Percentiles rank a stretch among this genome's conserved stretches.
Evolutionary conservation across 495 filamentous ascomycete genomes (phyloP).

Genomic region (Podospora pseudocomata): DNA sequence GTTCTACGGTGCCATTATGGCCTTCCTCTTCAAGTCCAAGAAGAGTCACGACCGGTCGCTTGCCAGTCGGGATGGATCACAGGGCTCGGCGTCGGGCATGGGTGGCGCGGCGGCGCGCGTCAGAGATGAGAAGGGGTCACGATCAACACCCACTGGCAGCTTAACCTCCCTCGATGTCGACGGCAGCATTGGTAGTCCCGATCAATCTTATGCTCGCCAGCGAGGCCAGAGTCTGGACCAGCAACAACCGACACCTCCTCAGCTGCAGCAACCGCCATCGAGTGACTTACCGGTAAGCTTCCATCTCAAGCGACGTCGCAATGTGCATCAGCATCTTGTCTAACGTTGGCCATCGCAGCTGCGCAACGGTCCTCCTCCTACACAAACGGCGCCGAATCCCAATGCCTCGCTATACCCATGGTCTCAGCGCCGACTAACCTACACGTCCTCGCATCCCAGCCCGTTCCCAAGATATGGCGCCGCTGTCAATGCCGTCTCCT

Average conservation of each 20-base stretch:
- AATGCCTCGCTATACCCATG: conserved; percentile 82
- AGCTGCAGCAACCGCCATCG: conserved; percentile 25
- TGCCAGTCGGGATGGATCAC: conserved; percentile 44
- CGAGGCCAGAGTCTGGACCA: conserved; percentile 38
- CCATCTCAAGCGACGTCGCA: neutral
- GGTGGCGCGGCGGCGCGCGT: conserved; percentile 41
- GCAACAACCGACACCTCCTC: conserved; percentile 21
- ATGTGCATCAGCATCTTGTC: neutral
- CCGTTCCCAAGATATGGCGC: conserved; percentile 97
- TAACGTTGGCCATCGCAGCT: conserved; percentile 33
- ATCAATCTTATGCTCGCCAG: conserved; percentile 40
- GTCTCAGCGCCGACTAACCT: conserved; percentile 85
- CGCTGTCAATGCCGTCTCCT: conserved; percentile 85
- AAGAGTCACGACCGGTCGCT: conserved; percentile 55
- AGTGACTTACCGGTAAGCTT: conserved; percentile 49
- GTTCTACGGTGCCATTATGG: conserved; percentile 47
- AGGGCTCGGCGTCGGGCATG: conserved; percentile 32
- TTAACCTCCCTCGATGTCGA: conserved; percentile 51
- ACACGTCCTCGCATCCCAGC: conserved; percentile 74
- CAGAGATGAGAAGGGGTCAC: conserved; percentile 46
- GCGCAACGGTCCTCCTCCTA: conserved; percentile 39
- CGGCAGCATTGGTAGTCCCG: conserved; percentile 48
- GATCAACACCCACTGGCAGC: conserved; percentile 54
- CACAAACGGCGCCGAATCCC: conserved; percentile 33
- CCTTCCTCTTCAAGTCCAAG: conserved; percentile 70